Evolutionary conservation across 345 rosid genomes (phyloP), one percentile per base, ranked within the genome.

Genomic region (Raphanus raphanistrum): DNA sequence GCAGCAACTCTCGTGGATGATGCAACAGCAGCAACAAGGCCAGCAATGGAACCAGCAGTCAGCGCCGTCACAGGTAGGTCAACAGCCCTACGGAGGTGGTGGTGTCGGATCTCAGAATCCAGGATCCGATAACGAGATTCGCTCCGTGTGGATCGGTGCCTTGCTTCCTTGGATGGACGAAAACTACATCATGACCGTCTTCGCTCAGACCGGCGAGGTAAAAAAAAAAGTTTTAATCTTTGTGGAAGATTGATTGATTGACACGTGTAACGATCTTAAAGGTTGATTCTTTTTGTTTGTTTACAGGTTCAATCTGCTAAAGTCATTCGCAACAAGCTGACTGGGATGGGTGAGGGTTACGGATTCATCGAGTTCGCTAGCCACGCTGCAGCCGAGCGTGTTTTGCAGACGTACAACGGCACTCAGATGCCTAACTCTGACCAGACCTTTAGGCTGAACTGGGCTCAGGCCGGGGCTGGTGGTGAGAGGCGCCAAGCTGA

Each of bases 161-260:
- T 74, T 92, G 80, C 98, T 86, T 86, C 94, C 79, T 17, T 90
- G 97, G 92, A 95, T 95, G 99, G 97, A 95, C 58, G 98, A 95
- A 85, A 85, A 33, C 82, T 93, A 95, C 72, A 84, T 95, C 74
- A 71, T 74, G 76, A 76, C 57, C 82, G 78, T 88, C 81, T 95
- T 93, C 57, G 60, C 84, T 36, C 75, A 72, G 26, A 73, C 90
- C 8, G 90, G 93, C 65, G 96, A 91, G 98, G 99, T 91, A 86
- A 48, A 13, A 12, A 17, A 1, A 48, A 43, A 48, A 50, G 21
- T 52, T 16, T 6, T 52, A 4, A 16, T 3, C 16, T 26, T 52
- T 52, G 59, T 16, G 59, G 26, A 52, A n/a, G 57, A 0, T n/a
- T 50, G 57, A 45, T 35, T 8, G 58, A 52, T 52, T 52, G 58